Percentiles rank a stretch among this genome's conserved stretches.
These are phyloP conservation scores for Globisporangium recalcitrans DNA, from an alignment of 352 stramenopile genomes.

Conservation along the genomic window DNA sequence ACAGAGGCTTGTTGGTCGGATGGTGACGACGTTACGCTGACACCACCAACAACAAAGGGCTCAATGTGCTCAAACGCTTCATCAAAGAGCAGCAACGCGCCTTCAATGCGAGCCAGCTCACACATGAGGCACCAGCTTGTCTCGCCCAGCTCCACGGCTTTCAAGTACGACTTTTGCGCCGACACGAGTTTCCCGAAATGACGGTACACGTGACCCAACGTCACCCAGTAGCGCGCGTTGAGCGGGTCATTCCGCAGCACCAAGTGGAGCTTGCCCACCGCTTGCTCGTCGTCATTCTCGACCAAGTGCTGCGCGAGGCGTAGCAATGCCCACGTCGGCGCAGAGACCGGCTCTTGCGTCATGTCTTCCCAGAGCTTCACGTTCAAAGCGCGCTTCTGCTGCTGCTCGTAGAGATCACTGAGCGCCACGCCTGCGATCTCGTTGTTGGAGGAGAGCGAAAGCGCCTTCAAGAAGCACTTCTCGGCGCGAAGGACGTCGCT, in stretches of 20 bases:
- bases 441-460: slow-evolving; percentile 48
- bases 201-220: slow-evolving; percentile 72
- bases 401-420: slow-evolving; percentile 63
- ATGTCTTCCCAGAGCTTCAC: slow-evolving; percentile 69
- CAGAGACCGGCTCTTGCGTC: slow-evolving; percentile 45
- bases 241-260: slow-evolving; percentile 67
- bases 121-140: slow-evolving; percentile 62
- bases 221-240: slow-evolving; percentile 63
- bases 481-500: slow-evolving; percentile 65
- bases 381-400: slow-evolving; percentile 57
- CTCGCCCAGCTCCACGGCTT: slow-evolving; percentile 68
- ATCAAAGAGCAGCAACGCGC: slow-evolving; percentile 58
- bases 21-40: background rate
- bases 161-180: slow-evolving; percentile 74
- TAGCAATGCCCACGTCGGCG: slow-evolving; percentile 70
- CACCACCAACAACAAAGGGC: slow-evolving; percentile 25
- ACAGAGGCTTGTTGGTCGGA: slow-evolving; percentile 23
- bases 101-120: slow-evolving; percentile 78
- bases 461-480: slow-evolving; percentile 83
- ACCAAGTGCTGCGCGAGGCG: slow-evolving; percentile 67
- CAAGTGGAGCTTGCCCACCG: slow-evolving; percentile 65
- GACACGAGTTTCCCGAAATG: slow-evolving; percentile 78
- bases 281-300: slow-evolving; percentile 55
- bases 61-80: slow-evolving; percentile 62
- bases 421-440: slow-evolving; percentile 56